phyloP scores from a whole-genome alignment of 2,329 filamentous ascomycete genomes.

The Pestalotiopsis sp. region DNA sequence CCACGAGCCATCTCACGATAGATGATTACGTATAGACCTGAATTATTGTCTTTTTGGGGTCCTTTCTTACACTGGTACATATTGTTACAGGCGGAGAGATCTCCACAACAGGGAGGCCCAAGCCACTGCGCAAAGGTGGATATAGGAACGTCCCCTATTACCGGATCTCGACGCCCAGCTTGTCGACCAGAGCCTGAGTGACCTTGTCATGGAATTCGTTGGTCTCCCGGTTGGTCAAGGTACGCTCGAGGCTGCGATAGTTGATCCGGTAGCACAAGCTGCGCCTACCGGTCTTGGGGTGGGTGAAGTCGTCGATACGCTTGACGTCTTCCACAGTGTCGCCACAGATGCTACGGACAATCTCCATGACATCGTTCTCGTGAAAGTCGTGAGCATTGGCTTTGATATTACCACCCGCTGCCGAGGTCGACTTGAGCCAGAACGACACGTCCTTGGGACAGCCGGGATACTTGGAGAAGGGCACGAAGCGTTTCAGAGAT shows the following conservation, averaged over 20 bases:
- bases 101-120: background rate
- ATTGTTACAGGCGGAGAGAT: background rate
- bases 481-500: conserved; percentile 67
- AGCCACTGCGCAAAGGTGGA: background rate
- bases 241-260: conserved; percentile 90
- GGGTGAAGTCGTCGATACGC: conserved; percentile 83
- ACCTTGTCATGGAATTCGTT: conserved; percentile 77
- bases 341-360: conserved; percentile 81
- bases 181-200: conserved; percentile 63
- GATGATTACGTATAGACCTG: background rate
- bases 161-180: conserved; percentile 79
- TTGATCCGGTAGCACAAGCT: conserved; percentile 93
- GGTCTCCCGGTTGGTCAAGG: conserved; percentile 80
- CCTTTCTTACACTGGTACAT: background rate
- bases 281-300: conserved; percentile 80
- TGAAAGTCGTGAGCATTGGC: conserved; percentile 64
- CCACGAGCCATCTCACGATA: background rate
- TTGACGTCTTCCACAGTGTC: conserved; percentile 86
- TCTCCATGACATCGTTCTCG: conserved; percentile 97
- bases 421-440: conserved; percentile 66
- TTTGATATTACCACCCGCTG: conserved; percentile 47
- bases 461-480: conserved; percentile 89
- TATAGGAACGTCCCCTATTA: conserved; percentile 31
- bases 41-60: background rate
- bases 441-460: conserved; percentile 94